Conservation (phyloP, 164 flowering plant genomes). For the Stephania japonica region DNA sequence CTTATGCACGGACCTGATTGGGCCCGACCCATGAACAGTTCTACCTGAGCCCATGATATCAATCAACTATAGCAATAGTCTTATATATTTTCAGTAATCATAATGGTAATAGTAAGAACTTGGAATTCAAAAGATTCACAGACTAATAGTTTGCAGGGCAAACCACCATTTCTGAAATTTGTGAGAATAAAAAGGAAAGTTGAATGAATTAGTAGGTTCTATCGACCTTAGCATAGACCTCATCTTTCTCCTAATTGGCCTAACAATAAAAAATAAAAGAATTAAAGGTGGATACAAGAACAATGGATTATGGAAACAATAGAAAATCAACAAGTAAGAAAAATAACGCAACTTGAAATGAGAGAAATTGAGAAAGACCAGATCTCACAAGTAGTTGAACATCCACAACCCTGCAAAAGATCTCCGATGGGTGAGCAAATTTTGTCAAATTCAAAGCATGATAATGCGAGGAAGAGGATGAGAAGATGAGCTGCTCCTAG, state of each 20-base stretch:
- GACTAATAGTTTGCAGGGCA: too few species aligned
- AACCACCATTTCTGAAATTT: too few species aligned
- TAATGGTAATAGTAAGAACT: too few species aligned
- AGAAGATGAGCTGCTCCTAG: conserved; percentile 53
- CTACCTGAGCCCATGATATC: too few species aligned
- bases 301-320: not conserved
- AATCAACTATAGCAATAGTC: too few species aligned
- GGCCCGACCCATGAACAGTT: too few species aligned
- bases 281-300: not conserved
- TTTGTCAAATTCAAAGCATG: conserved; percentile 47
- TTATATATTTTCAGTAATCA: too few species aligned
- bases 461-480: conserved; percentile 40
- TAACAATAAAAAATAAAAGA: conserved; percentile 21
- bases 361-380: not conserved
- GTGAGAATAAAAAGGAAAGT: too few species aligned
- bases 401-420: conserved; percentile 75
- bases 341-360: not conserved
- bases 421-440: conserved; percentile 71
- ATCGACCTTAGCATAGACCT: conserved; percentile 77
- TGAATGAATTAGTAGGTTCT: too few species aligned
- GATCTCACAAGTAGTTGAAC: conserved; percentile 67
- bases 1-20: too few species aligned
- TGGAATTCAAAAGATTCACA: too few species aligned
- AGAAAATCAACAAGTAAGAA: not conserved
- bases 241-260: conserved; percentile 93